Base-by-base conservation (phyloP, 352 stramenopile species). In the Thalassiosira exigua region DNA sequence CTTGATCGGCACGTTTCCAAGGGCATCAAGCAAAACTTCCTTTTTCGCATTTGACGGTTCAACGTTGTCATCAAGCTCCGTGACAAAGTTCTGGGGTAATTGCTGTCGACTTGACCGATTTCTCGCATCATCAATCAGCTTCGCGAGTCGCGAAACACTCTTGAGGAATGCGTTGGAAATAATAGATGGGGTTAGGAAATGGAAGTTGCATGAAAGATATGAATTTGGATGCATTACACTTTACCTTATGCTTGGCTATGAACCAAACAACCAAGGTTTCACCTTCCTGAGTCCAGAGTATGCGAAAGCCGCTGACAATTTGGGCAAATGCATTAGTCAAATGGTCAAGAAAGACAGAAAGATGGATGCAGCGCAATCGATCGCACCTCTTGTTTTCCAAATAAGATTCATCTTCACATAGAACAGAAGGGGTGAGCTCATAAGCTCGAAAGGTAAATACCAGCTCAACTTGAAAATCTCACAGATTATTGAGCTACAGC, bases 51-150 rank as follows among this genome's bases (percentile, higher is more conserved):
- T 7, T 14, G 7, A 14, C 14, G 36, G 36, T 14, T 44, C 7
- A 14, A 14, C 14, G 7, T 58, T 19, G 12, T 61, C 19, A 21
- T 72, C 42, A 9, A 75, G 9, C 27, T 58, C 33, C 5, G 65
- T 17, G 0, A 69, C 33, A 39, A 71, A 21, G 1, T n/a, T 26
- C 17, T 52, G 27, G 12, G 65, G 61, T 27, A 88, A 64, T 26
- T 76, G 42, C 53, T 89, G 64, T 3, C 80, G 57, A 22, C 66
- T 36, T 46, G 57, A 84, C n/a, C 85, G 64, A 36, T 74, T 86
- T 75, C 85, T 77, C n/a, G 82, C 39, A 56, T 90, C 80, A 58
- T 90, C 85, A 67, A 91, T 91, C 12, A 89, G 29, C 32, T 71
- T 70, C 50, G 82, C 75, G 0, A 84, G 59, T 1, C 82, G 75